Evolutionary conservation across 129 eudicot species (phyloP).

Genomic region (Rutidosis leptorrhynchoides): DNA sequence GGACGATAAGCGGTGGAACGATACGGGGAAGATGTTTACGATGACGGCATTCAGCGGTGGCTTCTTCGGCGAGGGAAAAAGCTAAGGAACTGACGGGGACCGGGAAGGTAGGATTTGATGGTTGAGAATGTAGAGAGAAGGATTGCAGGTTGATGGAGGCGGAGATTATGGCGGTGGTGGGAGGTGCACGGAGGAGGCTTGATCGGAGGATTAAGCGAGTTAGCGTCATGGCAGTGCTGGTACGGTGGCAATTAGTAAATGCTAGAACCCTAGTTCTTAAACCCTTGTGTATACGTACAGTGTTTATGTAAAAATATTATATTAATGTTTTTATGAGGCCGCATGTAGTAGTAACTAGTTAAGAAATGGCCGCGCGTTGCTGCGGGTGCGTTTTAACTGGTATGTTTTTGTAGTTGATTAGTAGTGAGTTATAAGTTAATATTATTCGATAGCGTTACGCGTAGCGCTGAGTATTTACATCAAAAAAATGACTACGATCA

Average conservation of each 20-base stretch:
- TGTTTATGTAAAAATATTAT: too few species aligned
- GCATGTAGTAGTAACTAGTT: too few species aligned
- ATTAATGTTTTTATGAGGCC: too few species aligned
- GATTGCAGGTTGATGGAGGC: constrained; percentile 21
- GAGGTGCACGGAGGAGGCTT: constrained; percentile 38
- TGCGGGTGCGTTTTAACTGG: too few species aligned
- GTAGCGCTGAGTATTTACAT: too few species aligned
- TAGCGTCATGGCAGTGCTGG: constrained; percentile 42
- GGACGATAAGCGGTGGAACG: constrained; percentile 86
- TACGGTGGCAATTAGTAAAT: not conserved
- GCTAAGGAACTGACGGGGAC: constrained; percentile 43
- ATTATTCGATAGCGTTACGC: too few species aligned
- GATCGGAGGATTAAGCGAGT: constrained; percentile 55
- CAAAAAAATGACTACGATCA: too few species aligned
- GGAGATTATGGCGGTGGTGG: constrained; percentile 25
- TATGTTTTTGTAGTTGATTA: too few species aligned
- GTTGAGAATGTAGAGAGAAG: constrained; percentile 20
- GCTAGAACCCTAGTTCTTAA: constrained; percentile 41
- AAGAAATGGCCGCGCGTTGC: too few species aligned
- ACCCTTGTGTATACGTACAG: too few species aligned
- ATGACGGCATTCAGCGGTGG: constrained; percentile 93
- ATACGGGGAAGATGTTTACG: constrained; percentile 87
- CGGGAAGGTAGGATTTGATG: constrained; percentile 33
- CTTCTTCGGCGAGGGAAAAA: constrained; percentile 85
- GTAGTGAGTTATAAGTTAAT: too few species aligned